Base-by-base conservation (phyloP, 2,329 filamentous ascomycete species). In the Tolypocladium amazonense region DNA sequence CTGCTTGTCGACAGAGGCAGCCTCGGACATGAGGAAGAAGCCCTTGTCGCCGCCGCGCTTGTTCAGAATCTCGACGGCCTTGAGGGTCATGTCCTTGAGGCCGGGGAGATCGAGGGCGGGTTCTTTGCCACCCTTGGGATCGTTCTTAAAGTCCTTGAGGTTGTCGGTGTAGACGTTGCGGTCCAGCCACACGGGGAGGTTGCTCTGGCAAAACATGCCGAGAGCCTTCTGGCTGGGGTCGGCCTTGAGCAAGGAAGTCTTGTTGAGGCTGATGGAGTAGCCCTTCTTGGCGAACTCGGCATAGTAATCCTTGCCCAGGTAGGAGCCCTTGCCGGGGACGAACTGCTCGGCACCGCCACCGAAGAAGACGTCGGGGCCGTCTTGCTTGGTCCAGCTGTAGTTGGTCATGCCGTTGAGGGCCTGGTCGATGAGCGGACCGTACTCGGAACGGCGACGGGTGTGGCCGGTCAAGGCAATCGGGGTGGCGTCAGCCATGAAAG, bases 11-110 rank as follows among this genome's bases (percentile, higher is more conserved):
- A 95, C 89, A 2, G 86, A 90, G 20, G 90, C 90, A 33, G 88
- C 90, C 73, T 95, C 90, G 15, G 86, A 86, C 90, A 95, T 94
- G 69, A 95, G 80, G 80, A 94, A 91, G 82, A 88, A 95, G 7
- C 90, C 90, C 61, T 89, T 81, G 60, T 88, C 81, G 39, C 81
- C 81, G 35, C 86, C 84, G 61, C 84, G 81, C 45, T 79, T 79
- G 71, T 88, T 76, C n/a, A 94, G 82, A 58, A 93, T 85, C 61
- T 93, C 89, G 56, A 94, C 82, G 30, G 90, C 90, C 78, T 95
- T 95, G 66, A 92, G 78, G 0, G 90, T 92, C 90, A 95, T 95
- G 53, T 94, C 89, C 75, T 91, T 93, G 57, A 94, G 84, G 5
- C 90, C 90, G 0, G 90, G 90, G 35, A 93, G 84, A 68, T 94